Percentiles rank a stretch among this genome's conserved stretches.
Evolutionary conservation across 1,139 yeast species (phyloP).

Genomic region (Suhomyces wounanorum): DNA sequence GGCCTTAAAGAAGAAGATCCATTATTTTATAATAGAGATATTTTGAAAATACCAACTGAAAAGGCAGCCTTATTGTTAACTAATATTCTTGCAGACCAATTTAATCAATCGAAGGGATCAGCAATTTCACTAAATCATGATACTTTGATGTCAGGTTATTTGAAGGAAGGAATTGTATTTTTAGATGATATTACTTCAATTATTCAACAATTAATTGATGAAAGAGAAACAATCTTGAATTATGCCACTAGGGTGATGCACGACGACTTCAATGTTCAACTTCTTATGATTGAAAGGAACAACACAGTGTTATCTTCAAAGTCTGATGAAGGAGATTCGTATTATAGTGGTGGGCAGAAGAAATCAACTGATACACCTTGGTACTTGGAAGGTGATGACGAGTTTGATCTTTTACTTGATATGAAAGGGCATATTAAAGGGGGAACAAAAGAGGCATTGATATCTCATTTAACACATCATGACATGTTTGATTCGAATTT

Average conservation of each 20-base stretch:
- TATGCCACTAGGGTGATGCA: slow-evolving; percentile 80
- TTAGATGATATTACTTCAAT: slow-evolving; percentile 46
- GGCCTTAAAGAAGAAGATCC: slow-evolving; percentile 62
- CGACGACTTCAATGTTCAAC: slow-evolving; percentile 64
- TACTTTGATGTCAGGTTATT: slow-evolving; percentile 44
- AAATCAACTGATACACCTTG: slow-evolving; percentile 59
- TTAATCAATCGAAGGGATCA: slow-evolving; percentile 41
- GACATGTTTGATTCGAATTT: slow-evolving; percentile 66
- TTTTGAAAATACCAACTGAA: slow-evolving; percentile 47
- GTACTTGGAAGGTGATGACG: slow-evolving; percentile 81
- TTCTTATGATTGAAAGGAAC: slow-evolving; percentile 61
- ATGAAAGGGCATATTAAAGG: slow-evolving; percentile 77
- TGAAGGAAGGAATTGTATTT: slow-evolving; percentile 48
- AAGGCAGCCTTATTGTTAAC: slow-evolving; percentile 53
- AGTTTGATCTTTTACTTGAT: slow-evolving; percentile 70
- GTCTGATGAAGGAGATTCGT: slow-evolving; percentile 39
- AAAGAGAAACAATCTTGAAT: slow-evolving; percentile 66
- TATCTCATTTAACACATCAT: slow-evolving; percentile 85
- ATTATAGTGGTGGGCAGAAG: slow-evolving; percentile 39
- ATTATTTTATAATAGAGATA: slow-evolving; percentile 42
- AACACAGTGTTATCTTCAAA: slow-evolving; percentile 50
- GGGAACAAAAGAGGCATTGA: slow-evolving; percentile 78
- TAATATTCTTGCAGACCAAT: slow-evolving; percentile 47
- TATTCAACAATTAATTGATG: slow-evolving; percentile 63
- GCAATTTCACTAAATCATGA: slow-evolving; percentile 53